A percentile compares a stretch with the other conserved stretches of the same genome.
Conservation (phyloP, 1,284 basidiomycete species). For the Cutaneotrichosporon sp. region DNA sequence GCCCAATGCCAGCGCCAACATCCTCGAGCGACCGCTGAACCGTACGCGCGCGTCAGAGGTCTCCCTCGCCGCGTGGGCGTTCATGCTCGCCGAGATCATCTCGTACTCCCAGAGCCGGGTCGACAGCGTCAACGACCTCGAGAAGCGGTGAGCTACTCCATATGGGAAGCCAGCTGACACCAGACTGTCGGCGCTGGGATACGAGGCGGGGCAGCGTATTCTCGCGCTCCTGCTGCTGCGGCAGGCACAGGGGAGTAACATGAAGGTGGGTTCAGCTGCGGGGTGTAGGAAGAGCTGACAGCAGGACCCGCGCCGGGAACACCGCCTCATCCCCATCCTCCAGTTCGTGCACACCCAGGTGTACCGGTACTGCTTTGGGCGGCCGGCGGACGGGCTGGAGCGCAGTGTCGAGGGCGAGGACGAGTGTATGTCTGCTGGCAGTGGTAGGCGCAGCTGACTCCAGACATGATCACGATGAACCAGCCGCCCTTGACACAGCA, state of each 20-base stretch:
- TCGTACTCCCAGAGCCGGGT: constrained; percentile 95
- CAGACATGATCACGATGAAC: constrained; percentile 99
- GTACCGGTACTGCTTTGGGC: constrained; percentile 91
- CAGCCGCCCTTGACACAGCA: constrained; percentile 86
- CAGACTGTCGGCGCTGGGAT: constrained; percentile 85
- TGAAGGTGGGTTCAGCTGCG: constrained; percentile 65
- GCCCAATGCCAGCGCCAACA: constrained; percentile 14
- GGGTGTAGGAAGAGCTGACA: constrained; percentile 52
- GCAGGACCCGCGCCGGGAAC: constrained; percentile 85
- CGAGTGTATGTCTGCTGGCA: constrained; percentile 69
- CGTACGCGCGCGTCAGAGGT: constrained; percentile 79
- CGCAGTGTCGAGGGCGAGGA: constrained; percentile 93
- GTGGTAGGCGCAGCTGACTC: not conserved
- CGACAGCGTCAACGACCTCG: constrained; percentile 89
- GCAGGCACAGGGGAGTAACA: constrained; percentile 44
- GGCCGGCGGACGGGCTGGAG: constrained; percentile 90
- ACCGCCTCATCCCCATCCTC: constrained; percentile 80
- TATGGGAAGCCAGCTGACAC: constrained; percentile 1
- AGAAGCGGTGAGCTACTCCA: constrained; percentile 62
- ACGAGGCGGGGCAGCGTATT: constrained; percentile 80
- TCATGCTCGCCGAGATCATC: constrained; percentile 87
- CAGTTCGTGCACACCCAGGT: constrained; percentile 91
- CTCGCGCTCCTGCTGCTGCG: constrained; percentile 56
- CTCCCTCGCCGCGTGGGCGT: constrained; percentile 76
- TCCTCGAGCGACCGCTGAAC: constrained; percentile 82